Evolutionary conservation across 2,329 filamentous ascomycete species (phyloP).

Genomic region (Colletotrichum endophyticum): DNA sequence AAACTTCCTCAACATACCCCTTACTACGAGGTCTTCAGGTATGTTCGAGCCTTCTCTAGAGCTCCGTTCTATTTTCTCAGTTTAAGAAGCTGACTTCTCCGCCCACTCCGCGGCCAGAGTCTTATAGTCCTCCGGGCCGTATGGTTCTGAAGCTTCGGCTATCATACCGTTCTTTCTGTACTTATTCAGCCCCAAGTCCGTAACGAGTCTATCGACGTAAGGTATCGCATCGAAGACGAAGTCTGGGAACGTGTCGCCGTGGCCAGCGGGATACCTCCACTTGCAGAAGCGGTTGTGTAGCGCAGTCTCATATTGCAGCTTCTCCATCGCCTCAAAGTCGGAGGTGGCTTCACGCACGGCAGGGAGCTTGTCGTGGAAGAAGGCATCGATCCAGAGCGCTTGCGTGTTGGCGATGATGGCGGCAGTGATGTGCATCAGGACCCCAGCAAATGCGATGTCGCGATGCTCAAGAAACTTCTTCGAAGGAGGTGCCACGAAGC

Average conservation of each 20-base stretch:
- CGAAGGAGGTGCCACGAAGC: slow-evolving; percentile 31
- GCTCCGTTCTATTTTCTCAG: neutral
- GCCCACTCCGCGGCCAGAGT: slow-evolving; percentile 59
- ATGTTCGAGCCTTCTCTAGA: neutral
- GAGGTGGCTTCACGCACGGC: slow-evolving; percentile 23
- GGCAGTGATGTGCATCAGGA: slow-evolving; percentile 32
- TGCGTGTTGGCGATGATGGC: slow-evolving; percentile 36
- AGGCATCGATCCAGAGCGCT: slow-evolving; percentile 48
- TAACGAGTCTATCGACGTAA: slow-evolving; percentile 72
- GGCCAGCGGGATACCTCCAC: slow-evolving; percentile 72
- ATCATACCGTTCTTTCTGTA: slow-evolving; percentile 59
- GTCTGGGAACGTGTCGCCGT: slow-evolving; percentile 67
- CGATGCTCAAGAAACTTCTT: slow-evolving; percentile 15
- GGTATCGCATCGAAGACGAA: slow-evolving; percentile 79
- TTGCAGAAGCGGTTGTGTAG: slow-evolving; percentile 72
- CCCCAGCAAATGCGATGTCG: slow-evolving; percentile 36
- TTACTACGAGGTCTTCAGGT: neutral
- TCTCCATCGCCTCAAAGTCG: slow-evolving; percentile 37
- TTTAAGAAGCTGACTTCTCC: neutral
- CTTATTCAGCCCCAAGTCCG: slow-evolving; percentile 66
- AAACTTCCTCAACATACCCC: neutral
- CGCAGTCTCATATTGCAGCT: slow-evolving; percentile 58
- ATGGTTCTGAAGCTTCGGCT: slow-evolving; percentile 59
- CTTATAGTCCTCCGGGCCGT: slow-evolving; percentile 63
- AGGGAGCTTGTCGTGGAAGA: slow-evolving; percentile 46